Evolutionary conservation across 2,329 filamentous ascomycete species (phyloP), one percentile per base, ranked within the genome.

Genomic region (Fusarium sp.): DNA sequence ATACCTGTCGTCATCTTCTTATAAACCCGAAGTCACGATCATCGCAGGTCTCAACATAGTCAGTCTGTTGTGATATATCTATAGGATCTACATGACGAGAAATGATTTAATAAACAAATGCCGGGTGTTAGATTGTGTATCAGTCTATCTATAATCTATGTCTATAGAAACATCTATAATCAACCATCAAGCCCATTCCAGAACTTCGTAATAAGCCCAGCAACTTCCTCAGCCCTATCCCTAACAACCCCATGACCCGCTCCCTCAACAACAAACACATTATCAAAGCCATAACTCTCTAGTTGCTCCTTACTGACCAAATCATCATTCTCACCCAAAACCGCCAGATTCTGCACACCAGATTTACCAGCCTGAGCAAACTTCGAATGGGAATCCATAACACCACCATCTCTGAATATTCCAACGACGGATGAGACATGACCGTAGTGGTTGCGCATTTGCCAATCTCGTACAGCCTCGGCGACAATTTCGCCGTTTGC

Each of bases 391-490:
- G 60, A 71, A 68, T 83, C 83, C 55, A 81, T 68, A 2, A 82
- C 78, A 1, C 80, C 81, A 0, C 81, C 85, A 48, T 87, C 82
- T 43, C 84, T 78, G 8, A 86, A 77, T 0, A 86, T 79, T 0
- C 76, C 82, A 20, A 85, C 78, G 2, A 87, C 82, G 34, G 81
- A 83, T 1, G 81, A 81, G 5, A 66, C 21, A 64, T 87, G 84
- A 0, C 85, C 85, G 3, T 66, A 23, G 67, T 88, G 85, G 9
- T 83, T 71, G 12, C 67, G 73, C 72, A 81, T 78, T 70, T 87
- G 78, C 86, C 86, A 87, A 0, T 80, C 79, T n/a, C 78, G 74
- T 3, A 87, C 71, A 0, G 83, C 84, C 60, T 83, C 78, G 0
- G 84, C 81, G 2, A 86, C 84, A 0, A 87, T 73, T 42, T 85